phyloP scores from a whole-genome alignment of 2,329 filamentous ascomycete species.

The Rhinocladiella similis region DNA sequence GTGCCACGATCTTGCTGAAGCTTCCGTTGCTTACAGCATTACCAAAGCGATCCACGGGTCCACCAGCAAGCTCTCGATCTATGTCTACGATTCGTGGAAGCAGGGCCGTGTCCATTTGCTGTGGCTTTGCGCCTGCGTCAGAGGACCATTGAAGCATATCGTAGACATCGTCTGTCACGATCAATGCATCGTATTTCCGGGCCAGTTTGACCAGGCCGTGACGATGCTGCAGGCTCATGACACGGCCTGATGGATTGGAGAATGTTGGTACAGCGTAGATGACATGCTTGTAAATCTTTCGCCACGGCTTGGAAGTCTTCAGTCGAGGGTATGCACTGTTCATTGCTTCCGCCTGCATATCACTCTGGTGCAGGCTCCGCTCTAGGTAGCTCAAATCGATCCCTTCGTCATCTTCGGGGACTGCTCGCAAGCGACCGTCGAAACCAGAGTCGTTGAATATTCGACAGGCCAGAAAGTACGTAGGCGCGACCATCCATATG shows the following conservation, averaged over 20 bases:
- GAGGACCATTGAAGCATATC: slow-evolving; percentile 82
- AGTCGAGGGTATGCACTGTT: slow-evolving; percentile 48
- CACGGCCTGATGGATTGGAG: slow-evolving; percentile 82
- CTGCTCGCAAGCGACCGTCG: slow-evolving; percentile 61
- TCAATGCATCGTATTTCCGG: slow-evolving; percentile 74
- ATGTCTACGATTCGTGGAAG: slow-evolving; percentile 77
- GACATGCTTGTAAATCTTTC: slow-evolving; percentile 81
- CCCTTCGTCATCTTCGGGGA: slow-evolving; percentile 81
- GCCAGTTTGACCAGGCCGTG: slow-evolving; percentile 72
- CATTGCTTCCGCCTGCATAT: slow-evolving; percentile 43
- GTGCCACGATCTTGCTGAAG: slow-evolving; percentile 84
- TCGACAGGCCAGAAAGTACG: slow-evolving; percentile 75
- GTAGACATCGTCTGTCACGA: slow-evolving; percentile 90
- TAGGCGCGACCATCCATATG: slow-evolving; percentile 78
- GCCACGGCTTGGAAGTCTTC: slow-evolving; percentile 60
- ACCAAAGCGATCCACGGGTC: slow-evolving; percentile 66
- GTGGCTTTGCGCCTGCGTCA: slow-evolving; percentile 13
- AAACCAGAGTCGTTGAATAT: slow-evolving; percentile 84
- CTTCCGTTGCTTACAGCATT: slow-evolving; percentile 83
- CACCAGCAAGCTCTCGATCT: slow-evolving; percentile 66
- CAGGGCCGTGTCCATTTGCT: slow-evolving; percentile 41
- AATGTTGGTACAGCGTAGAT: slow-evolving; percentile 89
- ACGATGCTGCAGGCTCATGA: slow-evolving; percentile 71
- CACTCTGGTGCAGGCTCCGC: slow-evolving; percentile 50
- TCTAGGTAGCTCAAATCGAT: slow-evolving; percentile 67